Evolutionary conservation across 192 early-diverging fungal species (phyloP).

Genomic region (Mortierella claussenii): DNA sequence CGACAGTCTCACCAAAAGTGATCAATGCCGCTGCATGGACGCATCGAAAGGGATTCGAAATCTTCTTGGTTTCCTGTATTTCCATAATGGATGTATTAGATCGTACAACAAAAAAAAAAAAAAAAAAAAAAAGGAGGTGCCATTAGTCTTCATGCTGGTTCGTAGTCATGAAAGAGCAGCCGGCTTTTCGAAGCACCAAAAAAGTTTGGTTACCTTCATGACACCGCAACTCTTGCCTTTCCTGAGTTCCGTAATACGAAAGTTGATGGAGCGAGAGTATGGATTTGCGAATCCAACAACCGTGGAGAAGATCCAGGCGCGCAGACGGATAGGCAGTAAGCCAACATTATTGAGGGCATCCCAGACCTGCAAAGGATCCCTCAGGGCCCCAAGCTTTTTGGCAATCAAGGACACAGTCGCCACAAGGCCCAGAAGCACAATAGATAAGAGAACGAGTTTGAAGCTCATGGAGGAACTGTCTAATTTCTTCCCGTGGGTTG

Average conservation of each 20-base stretch:
- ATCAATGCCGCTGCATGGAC: constrained; percentile 64
- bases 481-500: no score
- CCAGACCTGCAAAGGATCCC: constrained; percentile 61
- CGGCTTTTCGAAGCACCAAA: background rate
- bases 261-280: constrained; percentile 62
- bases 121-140: background rate
- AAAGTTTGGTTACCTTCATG: constrained; percentile 55
- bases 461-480: no score
- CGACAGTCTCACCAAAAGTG: constrained; percentile 67
- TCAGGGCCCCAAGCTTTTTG: constrained; percentile 40
- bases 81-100: background rate
- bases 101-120: background rate
- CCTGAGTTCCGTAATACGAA: constrained; percentile 63
- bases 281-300: constrained; percentile 60
- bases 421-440: constrained; percentile 3
- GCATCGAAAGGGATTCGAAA: constrained; percentile 63
- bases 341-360: constrained; percentile 58
- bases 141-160: no score
- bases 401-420: constrained; percentile 9
- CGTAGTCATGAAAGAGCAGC: no score
- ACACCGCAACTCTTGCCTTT: constrained; percentile 65
- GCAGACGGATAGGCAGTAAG: constrained; percentile 54
- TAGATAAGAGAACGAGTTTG: background rate
- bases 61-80: constrained; percentile 60
- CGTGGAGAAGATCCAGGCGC: constrained; percentile 60